These are phyloP conservation scores for Raffaelea albimanens DNA, from an alignment of 2,329 filamentous ascomycete genomes.

Conservation along the genomic window DNA sequence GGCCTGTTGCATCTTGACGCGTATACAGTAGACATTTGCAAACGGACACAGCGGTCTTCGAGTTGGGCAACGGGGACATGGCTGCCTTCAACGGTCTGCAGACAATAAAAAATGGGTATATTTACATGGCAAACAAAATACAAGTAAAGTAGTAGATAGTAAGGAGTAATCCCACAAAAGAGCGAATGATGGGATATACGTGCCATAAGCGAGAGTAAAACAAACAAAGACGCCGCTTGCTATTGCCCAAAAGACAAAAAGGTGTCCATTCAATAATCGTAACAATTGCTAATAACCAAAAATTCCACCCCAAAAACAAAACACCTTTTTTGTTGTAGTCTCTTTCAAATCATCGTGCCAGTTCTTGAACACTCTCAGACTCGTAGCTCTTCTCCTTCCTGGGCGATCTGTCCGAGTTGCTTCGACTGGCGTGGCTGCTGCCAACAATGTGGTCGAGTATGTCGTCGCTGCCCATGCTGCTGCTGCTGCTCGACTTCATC, in stretches of 20 bases:
- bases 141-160: too few relatives aligned
- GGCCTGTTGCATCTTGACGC: too few relatives aligned
- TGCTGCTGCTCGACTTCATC: neutral
- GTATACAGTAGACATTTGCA: too few relatives aligned
- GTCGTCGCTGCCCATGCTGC: slow-evolving; percentile 9
- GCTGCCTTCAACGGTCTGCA: too few relatives aligned
- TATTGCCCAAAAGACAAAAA: neutral
- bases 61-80: too few relatives aligned
- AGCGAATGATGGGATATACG: too few relatives aligned
- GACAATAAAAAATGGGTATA: too few relatives aligned
- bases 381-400: slow-evolving; percentile 27
- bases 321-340: neutral
- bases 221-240: neutral
- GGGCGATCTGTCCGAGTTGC: neutral
- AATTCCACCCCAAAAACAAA: neutral
- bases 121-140: too few relatives aligned
- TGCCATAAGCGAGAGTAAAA: neutral
- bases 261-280: neutral
- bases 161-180: too few relatives aligned
- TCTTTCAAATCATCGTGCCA: slow-evolving; percentile 21
- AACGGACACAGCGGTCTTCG: too few relatives aligned
- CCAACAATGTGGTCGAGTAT: slow-evolving; percentile 12
- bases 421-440: slow-evolving; percentile 11
- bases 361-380: slow-evolving; percentile 42
- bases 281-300: neutral